Base-by-base conservation (phyloP, 1,139 yeast genomes). In the Geotrichum carabidarum region DNA sequence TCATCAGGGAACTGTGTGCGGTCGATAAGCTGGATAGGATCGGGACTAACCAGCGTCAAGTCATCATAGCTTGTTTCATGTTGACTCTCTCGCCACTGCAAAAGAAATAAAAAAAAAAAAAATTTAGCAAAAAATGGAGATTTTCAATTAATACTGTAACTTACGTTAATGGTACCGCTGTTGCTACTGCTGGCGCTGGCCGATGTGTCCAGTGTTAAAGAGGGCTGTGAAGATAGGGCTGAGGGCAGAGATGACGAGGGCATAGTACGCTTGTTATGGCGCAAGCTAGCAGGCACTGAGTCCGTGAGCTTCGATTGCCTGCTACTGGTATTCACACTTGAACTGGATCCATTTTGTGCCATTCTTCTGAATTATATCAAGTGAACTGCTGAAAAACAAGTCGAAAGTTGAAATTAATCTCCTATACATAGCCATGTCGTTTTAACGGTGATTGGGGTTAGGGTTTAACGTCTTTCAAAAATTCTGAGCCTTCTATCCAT, bases 11-110 rank as follows among this genome's bases (percentile, higher is more conserved):
- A 17, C 12, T 44, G 45, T 8, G 53, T 49, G 12, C 44, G 38
- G 44, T 53, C 56, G 22, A 53, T 50, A 15, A 53, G 35, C 35
- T 53, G 56, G 17, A 53, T 53, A 2, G 56, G 56, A 27, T 49
- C 46, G 8, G 56, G 56, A 40, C 32, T 42, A 1, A 44, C 43
- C 9, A 22, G 43, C 5, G 8, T 40, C 12, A 53, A 38, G n/a
- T 37, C 41, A 36, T 45, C 53, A 30, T 49, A 42, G 35, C 45
- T 42, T n/a, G 11, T 22, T 7, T 27, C 34, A 14, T 42, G 27
- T 32, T 42, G 44, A 11, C 44, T 22, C 9, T 42, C 44, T 7
- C 27, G 44, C 44, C 44, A 42, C 44, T 42, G 15, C 9, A 18
- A 27, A 40, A 40, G 12, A n/a, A 22, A 22, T 22, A 22, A 22